Percentiles rank a stretch among this genome's conserved stretches.
These are phyloP conservation scores for Cymbopogon citratus DNA, from an alignment of 176 grass and related monocot species.

Conservation along the genomic window DNA sequence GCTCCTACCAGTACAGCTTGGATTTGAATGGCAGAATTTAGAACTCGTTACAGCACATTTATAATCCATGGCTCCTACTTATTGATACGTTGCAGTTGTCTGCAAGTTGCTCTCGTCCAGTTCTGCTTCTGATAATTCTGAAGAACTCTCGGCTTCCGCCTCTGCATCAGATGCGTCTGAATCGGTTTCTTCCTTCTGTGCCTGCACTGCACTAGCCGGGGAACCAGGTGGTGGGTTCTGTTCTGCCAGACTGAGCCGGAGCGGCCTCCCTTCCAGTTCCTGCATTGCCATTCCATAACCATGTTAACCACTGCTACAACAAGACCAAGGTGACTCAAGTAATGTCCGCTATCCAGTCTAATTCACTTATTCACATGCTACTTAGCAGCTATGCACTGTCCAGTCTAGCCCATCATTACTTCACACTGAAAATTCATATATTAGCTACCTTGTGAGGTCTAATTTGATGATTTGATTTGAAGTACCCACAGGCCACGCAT, in stretches of 20 bases:
- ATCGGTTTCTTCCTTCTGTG: constrained; percentile 18
- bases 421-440: not conserved
- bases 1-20: constrained; percentile 2
- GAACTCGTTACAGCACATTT: not conserved
- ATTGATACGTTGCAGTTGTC: not conserved
- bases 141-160: not conserved
- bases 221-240: constrained; percentile 40
- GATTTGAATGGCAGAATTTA: not conserved
- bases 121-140: constrained; percentile 13
- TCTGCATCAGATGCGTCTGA: constrained; percentile 22
- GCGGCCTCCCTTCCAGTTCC: constrained; percentile 83
- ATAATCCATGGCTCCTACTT: not conserved
- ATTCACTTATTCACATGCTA: not conserved
- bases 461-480: not conserved
- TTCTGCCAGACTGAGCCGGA: constrained; percentile 58
- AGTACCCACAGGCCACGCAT: not conserved
- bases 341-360: not conserved
- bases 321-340: not conserved
- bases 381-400: not conserved
- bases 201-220: not conserved
- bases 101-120: constrained; percentile 44
- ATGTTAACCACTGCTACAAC: not conserved
- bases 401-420: not conserved
- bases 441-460: not conserved
- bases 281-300: constrained; percentile 26